A percentile compares a stretch with the other conserved stretches of the same genome.
Evolutionary conservation across 1,284 basidiomycete species (phyloP).

Genomic region (Cystobasidiaceae sp.): DNA sequence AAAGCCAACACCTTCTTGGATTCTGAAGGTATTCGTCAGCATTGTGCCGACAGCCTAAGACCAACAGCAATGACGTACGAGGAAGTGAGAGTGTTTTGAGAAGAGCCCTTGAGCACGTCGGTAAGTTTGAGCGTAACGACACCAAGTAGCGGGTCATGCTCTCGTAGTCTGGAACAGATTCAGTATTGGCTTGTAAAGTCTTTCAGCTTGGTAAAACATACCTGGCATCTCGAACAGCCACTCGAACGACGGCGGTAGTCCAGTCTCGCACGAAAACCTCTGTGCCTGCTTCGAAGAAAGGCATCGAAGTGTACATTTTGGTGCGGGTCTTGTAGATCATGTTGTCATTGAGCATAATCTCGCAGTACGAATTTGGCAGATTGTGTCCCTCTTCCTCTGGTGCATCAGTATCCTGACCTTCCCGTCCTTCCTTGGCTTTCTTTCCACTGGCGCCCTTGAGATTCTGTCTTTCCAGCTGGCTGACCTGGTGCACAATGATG

Average conservation of each 20-base stretch:
- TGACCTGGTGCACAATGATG: slow-evolving; percentile 56
- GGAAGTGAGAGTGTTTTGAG: slow-evolving; percentile 55
- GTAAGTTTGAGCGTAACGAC: slow-evolving; percentile 53
- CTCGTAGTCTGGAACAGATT: slow-evolving; percentile 54
- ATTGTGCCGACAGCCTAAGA: slow-evolving; percentile 48
- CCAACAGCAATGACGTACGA: slow-evolving; percentile 46
- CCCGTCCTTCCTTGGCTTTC: slow-evolving; percentile 50
- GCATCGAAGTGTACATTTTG: slow-evolving; percentile 49
- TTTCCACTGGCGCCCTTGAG: slow-evolving; percentile 48
- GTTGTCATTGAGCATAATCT: slow-evolving; percentile 59
- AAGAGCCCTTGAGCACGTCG: slow-evolving; percentile 52
- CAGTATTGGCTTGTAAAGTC: too few relatives aligned
- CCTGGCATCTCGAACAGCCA: slow-evolving; percentile 56
- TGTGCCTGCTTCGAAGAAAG: slow-evolving; percentile 65
- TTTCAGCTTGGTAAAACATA: not conserved
- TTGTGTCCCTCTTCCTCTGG: slow-evolving; percentile 55
- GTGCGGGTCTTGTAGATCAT: slow-evolving; percentile 52
- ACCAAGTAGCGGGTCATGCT: slow-evolving; percentile 67
- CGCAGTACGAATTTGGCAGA: slow-evolving; percentile 53
- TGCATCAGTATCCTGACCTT: slow-evolving; percentile 56
- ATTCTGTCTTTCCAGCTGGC: slow-evolving; percentile 57
- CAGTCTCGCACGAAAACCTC: slow-evolving; percentile 70
- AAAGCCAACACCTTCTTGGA: slow-evolving; percentile 63
- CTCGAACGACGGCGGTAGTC: slow-evolving; percentile 59
- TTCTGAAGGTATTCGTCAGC: too few relatives aligned